Conservation (phyloP, 2,329 filamentous ascomycete genomes). For the Exserohilum turcica region DNA sequence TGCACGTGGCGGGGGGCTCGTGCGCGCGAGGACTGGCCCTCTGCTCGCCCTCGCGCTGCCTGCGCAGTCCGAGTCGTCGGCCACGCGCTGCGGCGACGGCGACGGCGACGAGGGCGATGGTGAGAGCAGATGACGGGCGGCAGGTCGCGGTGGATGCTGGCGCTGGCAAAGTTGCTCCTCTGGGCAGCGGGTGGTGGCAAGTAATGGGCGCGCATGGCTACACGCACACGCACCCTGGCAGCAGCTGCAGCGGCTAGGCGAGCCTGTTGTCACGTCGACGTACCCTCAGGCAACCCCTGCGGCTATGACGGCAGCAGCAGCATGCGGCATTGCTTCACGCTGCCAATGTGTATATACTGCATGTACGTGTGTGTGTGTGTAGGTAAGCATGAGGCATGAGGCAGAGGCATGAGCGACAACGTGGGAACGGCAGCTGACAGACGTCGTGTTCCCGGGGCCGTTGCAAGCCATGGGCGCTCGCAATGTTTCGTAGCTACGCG, state of each 20-base stretch:
- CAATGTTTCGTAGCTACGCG: neutral
- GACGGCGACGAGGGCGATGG: too few relatives aligned
- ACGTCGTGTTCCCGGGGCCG: neutral
- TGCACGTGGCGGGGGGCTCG: conserved; percentile 11
- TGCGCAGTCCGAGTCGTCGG: too few relatives aligned
- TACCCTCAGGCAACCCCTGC: conserved; percentile 6
- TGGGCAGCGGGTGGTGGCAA: neutral
- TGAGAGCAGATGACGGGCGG: too few relatives aligned
- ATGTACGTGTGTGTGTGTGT: too few relatives aligned
- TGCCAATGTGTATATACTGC: too few relatives aligned
- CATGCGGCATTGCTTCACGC: too few relatives aligned
- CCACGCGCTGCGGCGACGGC: too few relatives aligned
- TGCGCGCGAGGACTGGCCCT: neutral
- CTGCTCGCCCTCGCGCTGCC: too few relatives aligned
- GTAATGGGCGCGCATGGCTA: conserved; percentile 1
- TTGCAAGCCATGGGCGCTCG: neutral
- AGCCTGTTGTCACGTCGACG: neutral
- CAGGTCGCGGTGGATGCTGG: too few relatives aligned
- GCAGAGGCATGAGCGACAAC: neutral
- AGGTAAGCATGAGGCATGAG: too few relatives aligned
- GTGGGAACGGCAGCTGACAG: conserved; percentile 7
- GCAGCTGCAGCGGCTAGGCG: neutral
- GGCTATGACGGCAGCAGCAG: conserved; percentile 12
- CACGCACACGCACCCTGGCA: too few relatives aligned
- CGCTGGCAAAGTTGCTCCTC: too few relatives aligned